Base-by-base conservation (phyloP, 805 yeast species). In the Metschnikowia amazonensis region DNA sequence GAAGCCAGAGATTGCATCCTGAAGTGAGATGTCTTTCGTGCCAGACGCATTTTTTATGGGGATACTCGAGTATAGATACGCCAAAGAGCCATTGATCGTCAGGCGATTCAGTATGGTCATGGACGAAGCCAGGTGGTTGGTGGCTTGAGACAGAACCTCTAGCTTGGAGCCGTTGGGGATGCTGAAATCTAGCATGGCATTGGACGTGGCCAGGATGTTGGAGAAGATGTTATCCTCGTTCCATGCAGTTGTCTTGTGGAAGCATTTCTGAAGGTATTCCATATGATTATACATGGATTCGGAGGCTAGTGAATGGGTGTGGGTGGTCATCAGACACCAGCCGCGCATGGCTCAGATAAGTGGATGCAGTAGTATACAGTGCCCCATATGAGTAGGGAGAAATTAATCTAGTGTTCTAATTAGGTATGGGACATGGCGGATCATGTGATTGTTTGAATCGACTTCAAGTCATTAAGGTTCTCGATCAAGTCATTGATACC, bases 211-310 rank as follows among this genome's bases (percentile, higher is more conserved):
- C 2, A 84, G 78, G 17, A 92, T 74, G 55, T 83, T 80, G 43
- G 89, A 84, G 59, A 85, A 89, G 29, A 86, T 76, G 62, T 85
- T 85, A 52, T 86, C 88, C 46, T 79, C 78, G 55, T 83, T 81
- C 97, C 97, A 90, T 4, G 76, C 75, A 1, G 95, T 82, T 20
- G 84, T 63, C 31, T 71, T 65, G 62, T 84, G 79, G 66, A 86
- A 92, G 53, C 86, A 78, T 64, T 77, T 74, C 55, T 84, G 83
- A 27, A 92, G 77, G 63, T 84, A 85, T 56, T 92, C 96, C 96
- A 92, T 89, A 67, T 86, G 90, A 35, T 80, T 76, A 50, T 82
- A 70, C 97, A 89, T 89, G 13, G 43, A 36, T 23, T 9, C 11
- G 38, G 10, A 23, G 29, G 20, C 16, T 27, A 25, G 32, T 27